Evolutionary conservation across 2,329 filamentous ascomycete species (phyloP), one percentile per base, ranked within the genome.

Genomic region (Aureobasidium sp.): DNA sequence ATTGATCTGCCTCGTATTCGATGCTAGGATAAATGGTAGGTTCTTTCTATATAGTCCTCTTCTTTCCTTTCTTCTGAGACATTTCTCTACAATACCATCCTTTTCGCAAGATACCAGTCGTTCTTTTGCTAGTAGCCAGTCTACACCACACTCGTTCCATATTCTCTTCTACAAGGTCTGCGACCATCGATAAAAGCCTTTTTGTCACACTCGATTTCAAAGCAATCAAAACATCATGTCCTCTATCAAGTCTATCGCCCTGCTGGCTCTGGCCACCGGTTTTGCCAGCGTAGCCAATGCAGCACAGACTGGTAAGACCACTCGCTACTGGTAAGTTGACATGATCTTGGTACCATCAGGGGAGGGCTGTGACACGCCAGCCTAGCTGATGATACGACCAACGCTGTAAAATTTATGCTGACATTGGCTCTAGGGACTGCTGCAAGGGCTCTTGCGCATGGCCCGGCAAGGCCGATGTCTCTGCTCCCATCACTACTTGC

Each of bases 361-460:
- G 4, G 20, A 44, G 10, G 12, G 13, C 15, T 3, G 10, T 10
- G 12, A 24, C 8, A 24, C 5, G 20, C n/a, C n/a, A 24, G 41
- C n/a, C 20, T 12, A 2, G n/a, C 13, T 3, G 41, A 24, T 2
- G n/a, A 44, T 24, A 10, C 13, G 5, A 20, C 24, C 41, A 10
- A 20, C 20, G 13, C 26, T 15, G 13, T 48, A n/a, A 9, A 20
- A 1, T 17, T 13, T 6, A 29, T n/a, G 24, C 44, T 32, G 15
- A 48, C 44, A 29, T 29, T 8, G 7, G 13, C 8, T 29, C 13
- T 5, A 48, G 44, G 81, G 86, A 89, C 71, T 89, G 87, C 77
- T 89, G 86, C 77, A 89, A 90, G 77, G 82, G 85, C 27, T 86
- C 84, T 24, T 89, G 86, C 71, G 78, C 79, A 3, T 80, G 85